phyloP scores from a whole-genome alignment of 2,329 filamentous ascomycete species.

The Pezicula radicicola region DNA sequence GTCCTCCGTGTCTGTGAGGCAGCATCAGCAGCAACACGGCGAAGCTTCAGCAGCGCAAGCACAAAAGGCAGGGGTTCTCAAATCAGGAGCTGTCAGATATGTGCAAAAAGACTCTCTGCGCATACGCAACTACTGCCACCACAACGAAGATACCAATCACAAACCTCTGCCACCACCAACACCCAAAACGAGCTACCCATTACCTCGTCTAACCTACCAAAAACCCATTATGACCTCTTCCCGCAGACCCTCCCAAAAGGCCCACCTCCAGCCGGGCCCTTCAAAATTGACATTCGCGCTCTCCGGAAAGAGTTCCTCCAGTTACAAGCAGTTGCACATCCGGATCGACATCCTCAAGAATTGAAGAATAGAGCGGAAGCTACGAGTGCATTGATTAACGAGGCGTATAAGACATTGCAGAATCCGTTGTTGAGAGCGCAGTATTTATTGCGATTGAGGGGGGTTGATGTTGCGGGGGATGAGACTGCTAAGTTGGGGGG shows the following conservation, averaged over 20 bases:
- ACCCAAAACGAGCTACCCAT: not conserved
- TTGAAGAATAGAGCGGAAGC: constrained; percentile 66
- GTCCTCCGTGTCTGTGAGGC: constrained; percentile 2
- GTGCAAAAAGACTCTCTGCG: not conserved
- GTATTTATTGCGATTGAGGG: constrained; percentile 71
- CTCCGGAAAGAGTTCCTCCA: constrained; percentile 84
- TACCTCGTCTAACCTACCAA: constrained; percentile 9
- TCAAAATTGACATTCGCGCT: constrained; percentile 66
- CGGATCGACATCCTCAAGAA: constrained; percentile 53
- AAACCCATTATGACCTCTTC: constrained; percentile 85
- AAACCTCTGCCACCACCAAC: not conserved
- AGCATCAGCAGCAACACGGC: constrained; percentile 6
- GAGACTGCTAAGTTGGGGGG: constrained; percentile 61
- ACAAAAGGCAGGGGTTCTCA: not conserved
- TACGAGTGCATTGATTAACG: constrained; percentile 80
- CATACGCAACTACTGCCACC: not conserved
- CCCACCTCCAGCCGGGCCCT: constrained; percentile 74
- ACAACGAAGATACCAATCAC: constrained; percentile 1
- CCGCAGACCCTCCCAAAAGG: constrained; percentile 72
- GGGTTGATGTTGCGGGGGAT: constrained; percentile 76
- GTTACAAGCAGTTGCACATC: constrained; percentile 75
- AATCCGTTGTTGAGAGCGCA: constrained; percentile 82
- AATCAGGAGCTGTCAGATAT: constrained; percentile 6
- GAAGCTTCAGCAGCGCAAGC: constrained; percentile 5
- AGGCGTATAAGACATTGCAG: constrained; percentile 82